Evolutionary conservation across 2,329 filamentous ascomycete genomes (phyloP).

Genomic region (Fusarium duplospermum): DNA sequence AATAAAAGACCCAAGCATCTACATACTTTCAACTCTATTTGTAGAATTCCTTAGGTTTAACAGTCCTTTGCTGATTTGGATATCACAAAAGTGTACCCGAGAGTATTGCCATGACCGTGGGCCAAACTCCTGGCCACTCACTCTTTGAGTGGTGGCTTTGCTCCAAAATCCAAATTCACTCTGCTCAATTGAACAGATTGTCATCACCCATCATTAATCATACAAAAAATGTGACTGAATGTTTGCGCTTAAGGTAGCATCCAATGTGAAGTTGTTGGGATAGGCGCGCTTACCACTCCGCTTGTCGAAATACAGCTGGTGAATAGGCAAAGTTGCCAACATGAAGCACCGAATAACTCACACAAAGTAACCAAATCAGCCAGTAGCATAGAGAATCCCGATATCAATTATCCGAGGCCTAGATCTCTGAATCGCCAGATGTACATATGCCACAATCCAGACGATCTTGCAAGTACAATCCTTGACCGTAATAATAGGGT

Average conservation of each 20-base stretch:
- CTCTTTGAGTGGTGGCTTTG: not conserved
- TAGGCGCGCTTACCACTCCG: not conserved
- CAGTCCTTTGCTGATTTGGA: not conserved
- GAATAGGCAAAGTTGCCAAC: not conserved
- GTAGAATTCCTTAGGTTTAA: too few species aligned
- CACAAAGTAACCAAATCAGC: not conserved
- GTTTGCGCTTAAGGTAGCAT: not conserved
- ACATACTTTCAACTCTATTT: too few species aligned
- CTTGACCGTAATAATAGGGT: not conserved
- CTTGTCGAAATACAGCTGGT: not conserved
- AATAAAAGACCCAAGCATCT: too few species aligned
- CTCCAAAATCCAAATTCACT: not conserved
- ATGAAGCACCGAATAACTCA: not conserved
- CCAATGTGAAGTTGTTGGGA: not conserved
- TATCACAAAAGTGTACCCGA: not conserved
- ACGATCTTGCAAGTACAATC: not conserved
- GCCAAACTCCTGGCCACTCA: too few species aligned
- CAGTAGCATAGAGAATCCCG: not conserved
- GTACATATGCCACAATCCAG: not conserved
- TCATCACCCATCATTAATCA: not conserved
- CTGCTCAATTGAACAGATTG: not conserved
- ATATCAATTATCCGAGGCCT: not conserved
- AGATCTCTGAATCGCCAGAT: not conserved
- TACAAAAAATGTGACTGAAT: not conserved
- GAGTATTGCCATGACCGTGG: too few species aligned